These are phyloP conservation scores for Saccharomycopsis amapae DNA, from an alignment of 805 yeast species.

Conservation along the genomic window DNA sequence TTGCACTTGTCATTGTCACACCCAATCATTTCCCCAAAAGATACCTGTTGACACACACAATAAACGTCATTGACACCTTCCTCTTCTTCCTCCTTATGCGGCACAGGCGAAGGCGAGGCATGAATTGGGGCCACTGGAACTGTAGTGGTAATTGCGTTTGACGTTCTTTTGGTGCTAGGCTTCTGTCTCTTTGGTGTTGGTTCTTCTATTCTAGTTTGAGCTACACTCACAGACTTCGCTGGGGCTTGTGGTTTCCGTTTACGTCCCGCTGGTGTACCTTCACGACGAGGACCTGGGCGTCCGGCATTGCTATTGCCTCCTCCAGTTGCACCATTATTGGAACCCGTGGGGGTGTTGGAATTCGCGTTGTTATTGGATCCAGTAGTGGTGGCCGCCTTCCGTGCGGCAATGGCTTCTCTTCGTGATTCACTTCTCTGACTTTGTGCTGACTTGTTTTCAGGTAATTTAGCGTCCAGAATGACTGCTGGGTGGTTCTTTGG, in stretches of 20 bases:
- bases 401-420: constrained; percentile 89
- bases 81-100: constrained; percentile 16
- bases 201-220: not conserved
- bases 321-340: constrained; percentile 1
- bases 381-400: constrained; percentile 45
- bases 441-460: constrained; percentile 55
- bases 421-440: constrained; percentile 76
- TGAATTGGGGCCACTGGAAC: too few relatives aligned
- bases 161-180: not conserved
- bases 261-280: too few relatives aligned
- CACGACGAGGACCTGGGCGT: not conserved
- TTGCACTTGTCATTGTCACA: constrained; percentile 89
- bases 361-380: constrained; percentile 21
- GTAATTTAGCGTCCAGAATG: constrained; percentile 47
- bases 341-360: constrained; percentile 15
- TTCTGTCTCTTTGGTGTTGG: constrained; percentile 1
- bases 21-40: constrained; percentile 98
- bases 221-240: not conserved
- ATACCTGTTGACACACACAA: constrained; percentile 94
- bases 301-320: not conserved
- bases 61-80: constrained; percentile 18
- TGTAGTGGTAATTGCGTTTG: too few relatives aligned
- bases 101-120: too few relatives aligned
- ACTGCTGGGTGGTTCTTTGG: constrained; percentile 89
- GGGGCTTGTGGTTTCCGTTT: not conserved